Evolutionary conservation across 2,329 filamentous ascomycete genomes (phyloP), one percentile per base, ranked within the genome.

Genomic region (Aureobasidium sp.): DNA sequence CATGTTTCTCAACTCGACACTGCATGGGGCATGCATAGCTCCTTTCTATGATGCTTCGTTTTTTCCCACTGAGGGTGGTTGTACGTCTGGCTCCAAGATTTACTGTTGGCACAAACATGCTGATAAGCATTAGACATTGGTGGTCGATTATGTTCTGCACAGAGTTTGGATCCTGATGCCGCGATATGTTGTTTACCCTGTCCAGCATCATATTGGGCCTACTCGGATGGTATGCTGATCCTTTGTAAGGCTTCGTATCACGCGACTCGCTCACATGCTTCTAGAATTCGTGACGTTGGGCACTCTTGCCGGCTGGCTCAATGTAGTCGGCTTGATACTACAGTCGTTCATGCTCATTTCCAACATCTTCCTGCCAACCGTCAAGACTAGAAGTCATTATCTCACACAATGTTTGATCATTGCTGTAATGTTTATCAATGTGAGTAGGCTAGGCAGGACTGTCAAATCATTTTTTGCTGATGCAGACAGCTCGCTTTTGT

Each of bases 371-470:
- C 75, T 98, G 19, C 90, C 93, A 0, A 81, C 88, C 21, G 89
- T 95, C 62, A 91, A 88, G 73, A 96, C 93, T 6, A 83, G 89
- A 64, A 83, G 90, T 50, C 93, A 98, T 68, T 97, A 97, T 64
- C 75, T 98, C 32, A 96, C 88, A 65, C 85, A 96, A 59, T 93
- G 89, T 66, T 75, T 97, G 48, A 86, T 88, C 4, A 69, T 87
- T 39, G 87, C 81, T 4, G 81, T 91, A 35, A 72, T 85, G 37
- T 75, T 91, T 54, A 87, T 97, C 79, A 86, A 95, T 84, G 48
- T 62, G 73, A 94, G 38, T 91, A 83, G 65, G 83, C 94, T 57
- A 88, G 86, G 22, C 35, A n/a, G 16, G 16, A 16, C 24, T 17
- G 4, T 22, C 11, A 27, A 1, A 11, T 6, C 19, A 6, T 3